Conservation (phyloP, 192 early-diverging fungal species). For the Funneliformis mosseae region DNA sequence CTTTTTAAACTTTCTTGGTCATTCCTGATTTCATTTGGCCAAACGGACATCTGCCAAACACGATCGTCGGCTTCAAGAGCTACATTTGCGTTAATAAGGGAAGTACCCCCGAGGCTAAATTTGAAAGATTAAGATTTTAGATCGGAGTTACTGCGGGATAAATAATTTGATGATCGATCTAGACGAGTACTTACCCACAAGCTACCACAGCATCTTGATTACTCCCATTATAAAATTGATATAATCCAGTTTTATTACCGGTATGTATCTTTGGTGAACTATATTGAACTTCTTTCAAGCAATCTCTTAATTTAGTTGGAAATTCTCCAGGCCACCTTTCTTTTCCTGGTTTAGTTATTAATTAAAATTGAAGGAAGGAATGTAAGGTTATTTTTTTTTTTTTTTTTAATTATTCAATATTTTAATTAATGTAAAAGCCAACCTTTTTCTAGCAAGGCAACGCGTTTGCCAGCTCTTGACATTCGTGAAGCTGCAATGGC, state of each 20-base stretch:
- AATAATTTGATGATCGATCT: not conserved
- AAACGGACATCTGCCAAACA: slow-evolving; percentile 38
- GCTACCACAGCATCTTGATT: slow-evolving; percentile 46
- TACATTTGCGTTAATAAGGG: slow-evolving; percentile 50
- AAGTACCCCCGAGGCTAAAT: slow-evolving; percentile 51
- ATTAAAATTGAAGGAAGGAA: not conserved
- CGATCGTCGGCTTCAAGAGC: slow-evolving; percentile 46
- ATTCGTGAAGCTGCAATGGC: slow-evolving; percentile 49
- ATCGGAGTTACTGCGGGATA: not conserved
- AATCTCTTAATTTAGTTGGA: slow-evolving; percentile 38
- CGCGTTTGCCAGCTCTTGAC: slow-evolving; percentile 45
- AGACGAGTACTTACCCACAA: slow-evolving; percentile 41
- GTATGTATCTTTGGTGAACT: slow-evolving; percentile 32
- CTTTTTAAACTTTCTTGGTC: slow-evolving; percentile 28
- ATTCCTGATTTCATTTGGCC: slow-evolving; percentile 46
- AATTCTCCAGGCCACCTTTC: slow-evolving; percentile 55
- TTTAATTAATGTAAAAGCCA: not conserved
- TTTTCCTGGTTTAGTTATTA: slow-evolving; percentile 32
- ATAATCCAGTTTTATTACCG: slow-evolving; percentile 45
- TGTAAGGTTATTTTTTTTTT: too few relatives aligned
- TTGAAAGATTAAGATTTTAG: not conserved
- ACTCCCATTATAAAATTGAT: slow-evolving; percentile 43
- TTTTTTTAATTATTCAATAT: not conserved
- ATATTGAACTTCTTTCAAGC: slow-evolving; percentile 44
- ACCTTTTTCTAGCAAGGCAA: slow-evolving; percentile 45